These are phyloP conservation scores for Entomortierella chlamydospora DNA, from an alignment of 192 early-diverging fungal genomes.

Conservation along the genomic window DNA sequence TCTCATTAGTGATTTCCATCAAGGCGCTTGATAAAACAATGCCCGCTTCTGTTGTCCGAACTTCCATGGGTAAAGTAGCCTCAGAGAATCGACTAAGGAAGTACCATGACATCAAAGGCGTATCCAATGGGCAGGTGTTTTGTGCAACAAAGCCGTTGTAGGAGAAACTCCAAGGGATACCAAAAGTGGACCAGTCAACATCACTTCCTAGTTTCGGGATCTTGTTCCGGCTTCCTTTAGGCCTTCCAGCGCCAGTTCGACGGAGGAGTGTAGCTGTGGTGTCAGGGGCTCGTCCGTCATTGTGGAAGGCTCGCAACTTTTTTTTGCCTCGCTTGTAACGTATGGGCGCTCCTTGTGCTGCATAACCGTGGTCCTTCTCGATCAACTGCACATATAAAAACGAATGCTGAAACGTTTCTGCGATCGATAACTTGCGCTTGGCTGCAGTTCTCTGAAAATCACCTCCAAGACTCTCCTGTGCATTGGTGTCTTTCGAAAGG, in stretches of 20 bases:
- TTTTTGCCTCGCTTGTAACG: background rate
- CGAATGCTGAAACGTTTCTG: background rate
- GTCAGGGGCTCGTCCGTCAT: no score
- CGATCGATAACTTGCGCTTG: background rate
- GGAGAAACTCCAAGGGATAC: conserved; percentile 28
- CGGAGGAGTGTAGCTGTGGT: no score
- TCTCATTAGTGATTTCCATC: background rate
- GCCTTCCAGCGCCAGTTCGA: no score
- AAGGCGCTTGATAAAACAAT: background rate
- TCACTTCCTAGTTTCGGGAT: conserved; percentile 9
- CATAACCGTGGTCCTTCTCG: background rate
- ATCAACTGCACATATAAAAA: background rate
- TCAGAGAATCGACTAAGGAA: background rate
- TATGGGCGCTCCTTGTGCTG: background rate
- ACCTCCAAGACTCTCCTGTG: conserved; percentile 12
- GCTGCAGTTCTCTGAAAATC: background rate
- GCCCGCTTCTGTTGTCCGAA: background rate
- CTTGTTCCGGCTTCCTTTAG: no score
- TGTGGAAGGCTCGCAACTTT: background rate
- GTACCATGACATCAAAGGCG: conserved; percentile 19
- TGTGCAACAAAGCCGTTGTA: background rate
- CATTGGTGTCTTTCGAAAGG: conserved; percentile 5
- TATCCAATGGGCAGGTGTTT: conserved; percentile 34
- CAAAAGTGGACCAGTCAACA: conserved; percentile 21
- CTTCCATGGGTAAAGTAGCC: background rate